phyloP scores from a whole-genome alignment of 495 filamentous ascomycete species.

The Hypoxylon perforatum region DNA sequence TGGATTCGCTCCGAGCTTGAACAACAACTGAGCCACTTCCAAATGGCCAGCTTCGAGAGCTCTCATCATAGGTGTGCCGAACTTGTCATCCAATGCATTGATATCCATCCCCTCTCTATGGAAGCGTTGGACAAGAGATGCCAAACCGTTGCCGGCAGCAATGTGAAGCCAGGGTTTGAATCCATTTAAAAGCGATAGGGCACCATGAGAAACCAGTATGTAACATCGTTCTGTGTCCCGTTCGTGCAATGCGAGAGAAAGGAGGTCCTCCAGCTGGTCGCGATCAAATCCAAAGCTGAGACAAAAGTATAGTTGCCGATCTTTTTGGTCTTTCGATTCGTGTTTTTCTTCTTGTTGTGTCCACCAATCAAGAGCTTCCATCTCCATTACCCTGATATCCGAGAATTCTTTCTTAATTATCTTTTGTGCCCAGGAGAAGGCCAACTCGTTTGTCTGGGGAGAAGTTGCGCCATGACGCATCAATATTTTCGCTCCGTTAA shows the following conservation, averaged over 20 bases:
- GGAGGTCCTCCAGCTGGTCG: slow-evolving; percentile 6
- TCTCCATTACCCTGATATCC: neutral
- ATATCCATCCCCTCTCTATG: too few species aligned
- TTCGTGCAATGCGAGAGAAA: neutral
- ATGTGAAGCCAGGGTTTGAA: slow-evolving; percentile 19
- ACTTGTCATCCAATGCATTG: too few species aligned
- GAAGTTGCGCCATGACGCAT: slow-evolving; percentile 17
- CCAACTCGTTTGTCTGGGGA: neutral
- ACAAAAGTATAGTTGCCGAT: too few species aligned
- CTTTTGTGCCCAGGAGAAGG: slow-evolving; percentile 8
- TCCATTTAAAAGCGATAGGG: neutral
- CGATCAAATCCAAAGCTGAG: slow-evolving; percentile 7
- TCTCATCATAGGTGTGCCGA: too few species aligned
- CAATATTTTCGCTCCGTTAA: slow-evolving; percentile 2
- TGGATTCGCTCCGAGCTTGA: slow-evolving; percentile 12
- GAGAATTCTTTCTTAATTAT: neutral
- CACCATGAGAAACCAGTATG: slow-evolving; percentile 13
- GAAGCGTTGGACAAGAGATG: too few species aligned
- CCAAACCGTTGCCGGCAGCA: neutral
- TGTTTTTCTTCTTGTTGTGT: too few species aligned
- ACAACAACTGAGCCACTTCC: neutral
- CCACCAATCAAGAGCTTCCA: too few species aligned
- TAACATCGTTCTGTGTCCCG: neutral
- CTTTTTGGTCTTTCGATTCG: too few species aligned
- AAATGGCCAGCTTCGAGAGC: too few species aligned